Evolutionary conservation across 106 monocot genomes (phyloP).

Genomic region (Platanthera zijinensis): DNA sequence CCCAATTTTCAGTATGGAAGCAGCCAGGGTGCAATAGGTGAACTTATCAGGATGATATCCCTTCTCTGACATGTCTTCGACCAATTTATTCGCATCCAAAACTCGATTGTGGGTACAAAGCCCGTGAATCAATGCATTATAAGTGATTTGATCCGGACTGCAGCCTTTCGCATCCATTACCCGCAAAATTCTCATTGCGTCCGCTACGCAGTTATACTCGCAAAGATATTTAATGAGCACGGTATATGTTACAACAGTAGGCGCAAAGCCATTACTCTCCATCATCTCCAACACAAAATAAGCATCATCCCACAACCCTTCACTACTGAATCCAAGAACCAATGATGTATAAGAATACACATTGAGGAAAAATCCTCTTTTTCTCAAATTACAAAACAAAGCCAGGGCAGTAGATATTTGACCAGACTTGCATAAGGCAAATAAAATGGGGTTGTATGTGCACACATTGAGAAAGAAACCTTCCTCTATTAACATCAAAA

Average conservation of each 20-base stretch:
- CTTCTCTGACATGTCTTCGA: conserved; percentile 22
- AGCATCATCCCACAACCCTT: conserved; percentile 46
- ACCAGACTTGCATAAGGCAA: conserved; percentile 39
- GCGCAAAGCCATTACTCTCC: conserved; percentile 24
- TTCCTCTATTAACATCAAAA: conserved; percentile 21
- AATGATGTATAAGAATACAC: conserved; percentile 46
- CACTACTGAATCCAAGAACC: conserved; percentile 40
- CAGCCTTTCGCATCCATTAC: conserved; percentile 27
- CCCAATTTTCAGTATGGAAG: conserved; percentile 36
- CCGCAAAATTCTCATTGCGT: conserved; percentile 26
- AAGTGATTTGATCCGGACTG: conserved; percentile 35
- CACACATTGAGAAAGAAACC: conserved; percentile 36
- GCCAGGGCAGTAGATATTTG: conserved; percentile 21
- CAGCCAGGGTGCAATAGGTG: conserved; percentile 29
- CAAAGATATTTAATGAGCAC: conserved; percentile 43
- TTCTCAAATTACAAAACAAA: conserved; percentile 39
- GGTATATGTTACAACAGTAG: conserved; percentile 45
- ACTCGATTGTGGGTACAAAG: conserved; percentile 20
- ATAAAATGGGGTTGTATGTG: conserved; percentile 51
- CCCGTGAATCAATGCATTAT: conserved; percentile 36
- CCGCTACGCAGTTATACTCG: conserved; percentile 14
- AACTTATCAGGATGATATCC: conserved; percentile 31
- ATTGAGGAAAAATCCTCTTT: conserved; percentile 41
- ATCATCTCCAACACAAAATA: conserved; percentile 31
- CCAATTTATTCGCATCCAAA: conserved; percentile 27